Conservation (phyloP, 2,329 filamentous ascomycete species). For the Ophiostoma perfectum region DNA sequence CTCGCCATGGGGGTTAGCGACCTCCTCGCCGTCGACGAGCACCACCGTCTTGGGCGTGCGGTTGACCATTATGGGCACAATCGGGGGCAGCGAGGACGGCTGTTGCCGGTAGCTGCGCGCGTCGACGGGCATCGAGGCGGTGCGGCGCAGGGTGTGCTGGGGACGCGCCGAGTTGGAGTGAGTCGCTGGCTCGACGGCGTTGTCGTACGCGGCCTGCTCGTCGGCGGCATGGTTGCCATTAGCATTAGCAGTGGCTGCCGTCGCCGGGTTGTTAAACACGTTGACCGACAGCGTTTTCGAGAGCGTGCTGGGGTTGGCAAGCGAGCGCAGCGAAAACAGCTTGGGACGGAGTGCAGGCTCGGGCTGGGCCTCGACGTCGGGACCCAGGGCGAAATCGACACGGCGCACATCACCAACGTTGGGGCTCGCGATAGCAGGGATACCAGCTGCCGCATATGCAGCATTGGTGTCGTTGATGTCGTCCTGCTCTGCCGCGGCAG, state of each 20-base stretch:
- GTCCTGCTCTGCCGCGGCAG: not conserved
- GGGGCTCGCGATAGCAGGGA: not conserved
- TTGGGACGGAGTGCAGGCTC: slow-evolving; percentile 30
- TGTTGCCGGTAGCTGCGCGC: slow-evolving; percentile 26
- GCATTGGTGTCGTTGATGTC: not conserved
- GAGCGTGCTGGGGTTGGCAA: slow-evolving; percentile 42
- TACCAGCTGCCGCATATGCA: not conserved
- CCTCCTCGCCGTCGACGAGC: slow-evolving; percentile 12
- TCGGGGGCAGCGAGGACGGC: slow-evolving; percentile 30
- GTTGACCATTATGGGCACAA: slow-evolving; percentile 33
- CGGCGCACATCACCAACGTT: slow-evolving; percentile 31
- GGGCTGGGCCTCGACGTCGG: slow-evolving; percentile 33
- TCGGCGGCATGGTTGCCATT: not conserved
- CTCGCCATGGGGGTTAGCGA: slow-evolving; percentile 30
- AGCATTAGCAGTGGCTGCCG: not conserved
- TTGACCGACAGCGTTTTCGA: slow-evolving; percentile 55
- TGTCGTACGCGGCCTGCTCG: not conserved
- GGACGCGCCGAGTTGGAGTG: slow-evolving; percentile 12
- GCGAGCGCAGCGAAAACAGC: slow-evolving; percentile 37
- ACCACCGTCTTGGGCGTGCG: slow-evolving; percentile 24
- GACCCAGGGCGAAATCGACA: slow-evolving; percentile 41
- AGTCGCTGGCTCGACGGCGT: not conserved
- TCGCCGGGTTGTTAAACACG: slow-evolving; percentile 42
- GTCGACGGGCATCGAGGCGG: slow-evolving; percentile 48
- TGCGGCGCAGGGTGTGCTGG: slow-evolving; percentile 39